Evolutionary conservation across 2,329 filamentous ascomycete species (phyloP).

Genomic region (Exophiala xenobiotica): DNA sequence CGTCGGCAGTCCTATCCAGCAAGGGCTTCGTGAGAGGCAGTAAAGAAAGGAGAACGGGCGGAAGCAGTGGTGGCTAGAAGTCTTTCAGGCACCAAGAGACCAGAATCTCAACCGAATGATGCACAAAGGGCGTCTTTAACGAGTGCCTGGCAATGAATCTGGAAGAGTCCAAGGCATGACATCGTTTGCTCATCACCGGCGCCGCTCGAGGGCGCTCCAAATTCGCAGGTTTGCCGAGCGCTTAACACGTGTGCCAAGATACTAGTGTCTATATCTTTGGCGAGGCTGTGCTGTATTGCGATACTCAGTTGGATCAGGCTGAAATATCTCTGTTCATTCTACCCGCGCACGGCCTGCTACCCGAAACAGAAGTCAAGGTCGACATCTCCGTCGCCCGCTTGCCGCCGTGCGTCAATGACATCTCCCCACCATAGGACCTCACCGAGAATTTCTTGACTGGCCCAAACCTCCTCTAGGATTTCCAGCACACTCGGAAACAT

Average conservation of each 20-base stretch:
- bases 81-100: not conserved
- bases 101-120: not conserved
- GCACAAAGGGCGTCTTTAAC: slow-evolving; percentile 1
- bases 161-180: slow-evolving; percentile 17
- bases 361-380: slow-evolving; percentile 9
- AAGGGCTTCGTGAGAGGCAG: not conserved
- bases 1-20: not conserved
- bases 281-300: not conserved
- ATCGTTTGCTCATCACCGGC: slow-evolving; percentile 7
- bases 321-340: not conserved
- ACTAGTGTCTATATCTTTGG: not conserved
- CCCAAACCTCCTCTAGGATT: slow-evolving; percentile 1
- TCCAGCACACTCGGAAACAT: not conserved
- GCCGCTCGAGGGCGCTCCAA: not conserved
- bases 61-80: not conserved
- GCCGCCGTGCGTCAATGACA: not conserved
- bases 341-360: not conserved
- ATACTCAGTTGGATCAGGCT: no score
- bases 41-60: not conserved
- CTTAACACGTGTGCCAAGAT: not conserved
- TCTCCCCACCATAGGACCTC: slow-evolving; percentile 2
- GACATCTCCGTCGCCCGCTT: not conserved
- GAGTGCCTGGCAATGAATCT: slow-evolving; percentile 9
- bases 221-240: slow-evolving; percentile 11
- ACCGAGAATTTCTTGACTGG: not conserved